phyloP scores from a whole-genome alignment of 1,284 basidiomycete species.

The Pseudozyma pruni region DNA sequence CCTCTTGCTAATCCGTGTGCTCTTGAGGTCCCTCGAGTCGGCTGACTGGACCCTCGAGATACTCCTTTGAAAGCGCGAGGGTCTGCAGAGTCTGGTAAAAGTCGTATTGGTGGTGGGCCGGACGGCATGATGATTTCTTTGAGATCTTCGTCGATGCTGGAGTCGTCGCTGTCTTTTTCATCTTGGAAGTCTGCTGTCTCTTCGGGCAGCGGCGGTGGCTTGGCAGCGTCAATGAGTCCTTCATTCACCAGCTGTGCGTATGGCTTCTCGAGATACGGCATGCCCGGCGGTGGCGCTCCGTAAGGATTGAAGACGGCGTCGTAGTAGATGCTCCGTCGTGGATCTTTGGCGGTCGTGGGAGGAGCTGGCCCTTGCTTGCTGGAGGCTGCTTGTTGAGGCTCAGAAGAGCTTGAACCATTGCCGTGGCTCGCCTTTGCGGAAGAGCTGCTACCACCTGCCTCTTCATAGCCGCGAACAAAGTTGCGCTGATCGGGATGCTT shows the following conservation, averaged over 20 bases:
- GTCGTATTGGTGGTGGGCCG: slow-evolving; percentile 50
- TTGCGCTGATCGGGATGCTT: slow-evolving; percentile 87
- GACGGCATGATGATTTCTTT: slow-evolving; percentile 63
- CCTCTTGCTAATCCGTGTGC: neutral
- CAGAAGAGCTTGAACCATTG: neutral
- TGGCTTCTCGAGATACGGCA: slow-evolving; percentile 83
- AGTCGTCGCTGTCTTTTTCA: slow-evolving; percentile 48
- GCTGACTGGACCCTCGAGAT: neutral
- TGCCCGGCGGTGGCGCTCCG: slow-evolving; percentile 93
- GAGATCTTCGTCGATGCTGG: slow-evolving; percentile 52
- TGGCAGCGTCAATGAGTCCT: slow-evolving; percentile 37
- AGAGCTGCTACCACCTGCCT: slow-evolving; percentile 1
- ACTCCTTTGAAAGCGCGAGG: neutral
- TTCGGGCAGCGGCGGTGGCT: slow-evolving; percentile 37
- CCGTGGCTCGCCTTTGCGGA: neutral
- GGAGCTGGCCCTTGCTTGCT: neutral
- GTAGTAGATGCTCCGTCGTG: slow-evolving; percentile 82
- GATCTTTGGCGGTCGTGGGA: slow-evolving; percentile 9
- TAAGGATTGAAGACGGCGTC: slow-evolving; percentile 92
- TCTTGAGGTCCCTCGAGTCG: slow-evolving; percentile 1
- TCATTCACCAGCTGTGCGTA: slow-evolving; percentile 37
- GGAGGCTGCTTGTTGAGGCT: neutral
- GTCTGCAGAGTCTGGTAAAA: neutral
- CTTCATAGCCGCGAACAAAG: slow-evolving; percentile 75
- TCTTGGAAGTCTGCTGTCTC: slow-evolving; percentile 10